Evolutionary conservation across 805 yeast species (phyloP).

Genomic region (Yarrowia sp.): DNA sequence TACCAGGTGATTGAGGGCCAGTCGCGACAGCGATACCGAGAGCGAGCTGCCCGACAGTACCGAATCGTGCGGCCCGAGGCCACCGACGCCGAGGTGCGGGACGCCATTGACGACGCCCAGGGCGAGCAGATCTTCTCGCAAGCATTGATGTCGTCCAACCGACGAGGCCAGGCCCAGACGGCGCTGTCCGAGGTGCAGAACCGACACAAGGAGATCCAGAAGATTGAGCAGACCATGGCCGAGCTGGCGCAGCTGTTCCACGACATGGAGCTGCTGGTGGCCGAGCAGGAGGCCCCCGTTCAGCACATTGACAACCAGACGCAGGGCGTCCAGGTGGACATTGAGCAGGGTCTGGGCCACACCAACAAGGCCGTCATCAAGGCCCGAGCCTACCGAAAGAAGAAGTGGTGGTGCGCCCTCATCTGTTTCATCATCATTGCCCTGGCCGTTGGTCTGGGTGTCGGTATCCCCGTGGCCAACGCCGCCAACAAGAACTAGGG

Average conservation of each 20-base stretch:
- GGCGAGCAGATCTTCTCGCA: constrained; percentile 94
- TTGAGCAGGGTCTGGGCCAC: constrained; percentile 94
- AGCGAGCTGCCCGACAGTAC: constrained; percentile 92
- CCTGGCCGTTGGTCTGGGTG: constrained; percentile 37
- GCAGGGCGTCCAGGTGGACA: constrained; percentile 82
- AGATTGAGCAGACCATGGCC: constrained; percentile 93
- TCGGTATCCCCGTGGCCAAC: constrained; percentile 30
- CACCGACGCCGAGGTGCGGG: constrained; percentile 79
- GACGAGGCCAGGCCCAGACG: constrained; percentile 79
- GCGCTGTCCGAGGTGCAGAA: constrained; percentile 95
- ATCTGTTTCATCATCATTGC: constrained; percentile 49
- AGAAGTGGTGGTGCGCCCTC: constrained; percentile 84
- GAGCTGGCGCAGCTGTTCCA: constrained; percentile 93
- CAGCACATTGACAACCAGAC: constrained; percentile 84
- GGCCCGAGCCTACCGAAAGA: constrained; percentile 89
- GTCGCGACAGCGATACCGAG: constrained; percentile 81
- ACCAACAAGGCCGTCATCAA: constrained; percentile 86
- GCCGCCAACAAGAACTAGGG: constrained; percentile 21
- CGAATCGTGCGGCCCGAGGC: constrained; percentile 64
- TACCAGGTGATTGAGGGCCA: constrained; percentile 86
- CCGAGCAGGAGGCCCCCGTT: constrained; percentile 90
- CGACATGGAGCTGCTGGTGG: constrained; percentile 95
- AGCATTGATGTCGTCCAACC: constrained; percentile 59
- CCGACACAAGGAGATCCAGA: constrained; percentile 92
- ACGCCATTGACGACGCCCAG: constrained; percentile 80